phyloP scores from a whole-genome alignment of 441 rosid species.

The Brassica hybrid region DNA sequence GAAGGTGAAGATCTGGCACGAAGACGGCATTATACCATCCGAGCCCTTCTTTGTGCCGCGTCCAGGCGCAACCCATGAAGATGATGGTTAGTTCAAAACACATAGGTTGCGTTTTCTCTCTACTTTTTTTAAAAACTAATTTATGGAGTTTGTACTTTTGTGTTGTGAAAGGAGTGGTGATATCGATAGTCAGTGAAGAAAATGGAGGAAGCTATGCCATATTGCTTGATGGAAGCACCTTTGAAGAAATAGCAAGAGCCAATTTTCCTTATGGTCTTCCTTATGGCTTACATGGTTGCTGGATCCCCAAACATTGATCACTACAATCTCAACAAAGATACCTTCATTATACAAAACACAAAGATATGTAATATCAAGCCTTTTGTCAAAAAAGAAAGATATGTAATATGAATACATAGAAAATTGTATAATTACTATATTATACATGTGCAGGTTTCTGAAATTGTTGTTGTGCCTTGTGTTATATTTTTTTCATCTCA shows the following conservation, averaged over 20 bases:
- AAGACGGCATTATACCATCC: conserved; percentile 84
- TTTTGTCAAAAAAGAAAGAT: conserved; percentile 11
- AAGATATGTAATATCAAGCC: background rate
- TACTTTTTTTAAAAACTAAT: background rate
- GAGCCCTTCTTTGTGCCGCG: conserved; percentile 94
- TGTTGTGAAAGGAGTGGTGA: conserved; percentile 68
- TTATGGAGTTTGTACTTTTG: background rate
- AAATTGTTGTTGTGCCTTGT: conserved; percentile 6
- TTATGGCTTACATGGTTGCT: conserved; percentile 97
- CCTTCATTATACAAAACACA: conserved; percentile 29
- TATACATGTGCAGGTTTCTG: conserved; percentile 24
- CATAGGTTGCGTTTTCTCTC: background rate
- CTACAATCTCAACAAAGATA: conserved; percentile 17
- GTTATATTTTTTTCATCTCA: conserved; percentile 4
- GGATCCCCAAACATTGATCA: conserved; percentile 67
- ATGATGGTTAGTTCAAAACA: conserved; percentile 70
- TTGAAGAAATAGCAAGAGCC: conserved; percentile 91
- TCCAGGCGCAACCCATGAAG: conserved; percentile 85
- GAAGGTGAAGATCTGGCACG: conserved; percentile 84
- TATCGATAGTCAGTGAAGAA: conserved; percentile 79
- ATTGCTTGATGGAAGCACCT: conserved; percentile 77
- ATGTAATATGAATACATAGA: conserved; percentile 9
- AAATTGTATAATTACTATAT: conserved; percentile 27
- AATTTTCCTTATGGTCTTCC: conserved; percentile 93
- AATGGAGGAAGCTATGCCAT: conserved; percentile 88